Base-by-base conservation (phyloP, 176 grass and related monocot genomes). In the Phoenix dactylifera region DNA sequence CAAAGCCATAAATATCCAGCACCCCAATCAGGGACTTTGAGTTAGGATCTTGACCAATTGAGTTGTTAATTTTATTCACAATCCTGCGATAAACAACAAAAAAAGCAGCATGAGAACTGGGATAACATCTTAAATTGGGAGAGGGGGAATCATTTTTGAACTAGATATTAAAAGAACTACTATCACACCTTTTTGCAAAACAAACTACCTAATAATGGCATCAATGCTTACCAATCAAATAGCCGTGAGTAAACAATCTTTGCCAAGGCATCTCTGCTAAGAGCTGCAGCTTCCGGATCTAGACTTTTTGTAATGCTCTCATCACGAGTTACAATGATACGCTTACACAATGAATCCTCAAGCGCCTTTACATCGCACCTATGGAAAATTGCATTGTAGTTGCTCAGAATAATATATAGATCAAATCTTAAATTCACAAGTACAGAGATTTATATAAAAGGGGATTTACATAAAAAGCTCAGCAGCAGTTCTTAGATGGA, bases 1-100 rank as follows among this genome's bases (percentile, higher is more conserved):
- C 93, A 70, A 97, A 97, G 72, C 93, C 93, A 85, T 97, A 97
- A 75, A 97, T 97, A 76, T 97, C 93, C 54, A 97, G 72, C 65
- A 97, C 93, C 51, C 93, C 93, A 56, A 97, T 97, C 65, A 97
- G 63, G 77, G 72, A 76, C 66, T 91, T 91, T 74, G 93, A 97
- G 66, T 75, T 60, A 54, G 85, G 78, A 85, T 97, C 93, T 82
- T 97, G 93, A 66, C 93, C 93, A 79, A 97, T 91, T 80, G 93
- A 88, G 50, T 71, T 73, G 58, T 97, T 97, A 65, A 97, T 97
- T 73, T 80, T 91, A 70, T 82, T 85, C 61, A 97, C 93, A 77
- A 97, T 76, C 93, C 93, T 97, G 83, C 48, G 78, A 72, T 52
- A 63, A 63, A 7, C 15, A 9, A 14, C 10, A 44, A 44, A 44